phyloP scores from a whole-genome alignment of 192 early-diverging fungal genomes.

The Podila horticola region DNA sequence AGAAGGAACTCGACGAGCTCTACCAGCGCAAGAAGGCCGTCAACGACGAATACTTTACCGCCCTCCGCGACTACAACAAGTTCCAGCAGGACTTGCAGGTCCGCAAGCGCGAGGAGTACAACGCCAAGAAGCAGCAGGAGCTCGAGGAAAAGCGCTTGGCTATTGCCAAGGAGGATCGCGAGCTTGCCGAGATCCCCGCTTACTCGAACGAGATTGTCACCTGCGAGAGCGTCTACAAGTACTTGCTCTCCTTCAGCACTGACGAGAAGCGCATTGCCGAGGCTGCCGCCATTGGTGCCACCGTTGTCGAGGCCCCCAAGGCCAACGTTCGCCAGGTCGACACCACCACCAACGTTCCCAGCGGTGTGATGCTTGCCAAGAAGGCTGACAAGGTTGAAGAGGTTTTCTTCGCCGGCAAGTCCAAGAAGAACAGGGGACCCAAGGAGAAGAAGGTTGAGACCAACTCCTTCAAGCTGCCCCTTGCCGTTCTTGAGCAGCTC shows the following conservation, averaged over 20 bases:
- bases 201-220: constrained; percentile 86
- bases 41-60: constrained; percentile 75
- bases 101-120: constrained; percentile 73
- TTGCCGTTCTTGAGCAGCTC: constrained; percentile 85
- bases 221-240: constrained; percentile 84
- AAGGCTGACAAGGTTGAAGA: constrained; percentile 82
- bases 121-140: constrained; percentile 72
- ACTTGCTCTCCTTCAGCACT: constrained; percentile 65
- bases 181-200: constrained; percentile 88
- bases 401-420: constrained; percentile 79
- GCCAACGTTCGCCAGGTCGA: constrained; percentile 67
- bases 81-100: constrained; percentile 76
- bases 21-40: constrained; percentile 73
- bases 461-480: constrained; percentile 71
- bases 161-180: constrained; percentile 79
- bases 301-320: constrained; percentile 51
- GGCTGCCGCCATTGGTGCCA: constrained; percentile 18
- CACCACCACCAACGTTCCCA: constrained; percentile 69
- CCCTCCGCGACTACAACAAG: constrained; percentile 79
- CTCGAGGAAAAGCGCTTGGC: constrained; percentile 74
- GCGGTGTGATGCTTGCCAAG: constrained; percentile 81
- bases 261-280: constrained; percentile 56
- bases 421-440: constrained; percentile 68
- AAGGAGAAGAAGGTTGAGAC: constrained; percentile 54
- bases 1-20: constrained; percentile 75